Evolutionary conservation across 257 asterid species (phyloP).

Genomic region (Forsythia suspensa): DNA sequence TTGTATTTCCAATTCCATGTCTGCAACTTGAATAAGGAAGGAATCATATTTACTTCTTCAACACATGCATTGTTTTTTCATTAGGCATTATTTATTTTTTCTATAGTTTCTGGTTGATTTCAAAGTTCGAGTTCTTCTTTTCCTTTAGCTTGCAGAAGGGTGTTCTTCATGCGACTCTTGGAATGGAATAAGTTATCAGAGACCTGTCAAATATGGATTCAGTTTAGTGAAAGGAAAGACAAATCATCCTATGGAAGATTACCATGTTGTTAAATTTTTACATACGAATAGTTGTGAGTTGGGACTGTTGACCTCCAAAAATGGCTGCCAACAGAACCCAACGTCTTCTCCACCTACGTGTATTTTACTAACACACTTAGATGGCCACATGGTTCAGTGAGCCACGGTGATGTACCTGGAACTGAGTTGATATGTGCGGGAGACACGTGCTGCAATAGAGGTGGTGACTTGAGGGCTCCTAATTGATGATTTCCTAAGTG

Average conservation of each 20-base stretch:
- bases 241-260: conserved; percentile 87
- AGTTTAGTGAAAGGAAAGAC: conserved; percentile 84
- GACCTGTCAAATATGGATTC: conserved; percentile 69
- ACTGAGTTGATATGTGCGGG: too few relatives aligned
- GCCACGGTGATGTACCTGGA: too few relatives aligned
- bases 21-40: not conserved
- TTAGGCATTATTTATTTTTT: not conserved
- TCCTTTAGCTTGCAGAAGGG: conserved; percentile 53
- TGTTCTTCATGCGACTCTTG: conserved; percentile 59
- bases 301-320: too few relatives aligned
- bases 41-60: not conserved
- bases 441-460: too few relatives aligned
- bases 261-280: too few relatives aligned
- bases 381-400: too few relatives aligned
- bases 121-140: conserved; percentile 26
- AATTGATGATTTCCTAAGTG: too few relatives aligned
- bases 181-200: conserved; percentile 72
- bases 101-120: not conserved
- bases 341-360: too few relatives aligned
- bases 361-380: too few relatives aligned
- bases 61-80: not conserved
- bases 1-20: not conserved
- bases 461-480: too few relatives aligned
- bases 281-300: too few relatives aligned
- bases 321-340: too few relatives aligned